Evolutionary conservation across 352 stramenopile species (phyloP), one percentile per base, ranked within the genome.

Genomic region (Globisporangium solare): DNA sequence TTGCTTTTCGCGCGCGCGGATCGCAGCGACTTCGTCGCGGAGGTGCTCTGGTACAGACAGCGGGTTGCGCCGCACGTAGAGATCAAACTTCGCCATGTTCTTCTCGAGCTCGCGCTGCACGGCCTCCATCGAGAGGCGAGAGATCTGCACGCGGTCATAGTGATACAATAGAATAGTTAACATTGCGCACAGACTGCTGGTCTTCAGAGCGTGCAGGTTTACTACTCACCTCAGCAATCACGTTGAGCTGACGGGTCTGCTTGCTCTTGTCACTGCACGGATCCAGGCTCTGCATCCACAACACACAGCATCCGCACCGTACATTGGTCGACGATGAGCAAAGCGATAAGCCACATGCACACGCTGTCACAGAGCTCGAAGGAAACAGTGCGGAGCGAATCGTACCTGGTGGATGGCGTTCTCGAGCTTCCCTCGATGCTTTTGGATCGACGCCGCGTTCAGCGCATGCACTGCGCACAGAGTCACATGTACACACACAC

Each of bases 21-120:
- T 55, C 50, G 35, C 50, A 27, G 50, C 50, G 20, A 55, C 21
- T 15, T 55, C 50, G 35, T 31, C 50, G 3, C 51, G 51, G 5
- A 57, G 39, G 39, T 57, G 39, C 24, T 40, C 40, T 6, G 51
- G 51, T 5, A 57, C 51, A 0, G 51, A 43, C 20, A 57, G 41
- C 22, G 41, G 35, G 17, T 57, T 57, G 22, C 39, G 51, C n/a
- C 51, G 51, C 40, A 57, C 51, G 40, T 57, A 57, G 39, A 50
- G 41, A 27, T 57, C 51, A 41, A 57, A 57, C 24, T 49, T 57
- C 10, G n/a, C 22, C 51, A 57, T 57, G 51, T 57, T 57, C 27
- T 57, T 57, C 41, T 57, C 51, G 3, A 57, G 51, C 24, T 57
- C 51, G n/a, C 40, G 51, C 51, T 57, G 51, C 51, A 57, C 51